Evolutionary conservation across 2,329 filamentous ascomycete species (phyloP).

Genomic region (Penicillium expansum): DNA sequence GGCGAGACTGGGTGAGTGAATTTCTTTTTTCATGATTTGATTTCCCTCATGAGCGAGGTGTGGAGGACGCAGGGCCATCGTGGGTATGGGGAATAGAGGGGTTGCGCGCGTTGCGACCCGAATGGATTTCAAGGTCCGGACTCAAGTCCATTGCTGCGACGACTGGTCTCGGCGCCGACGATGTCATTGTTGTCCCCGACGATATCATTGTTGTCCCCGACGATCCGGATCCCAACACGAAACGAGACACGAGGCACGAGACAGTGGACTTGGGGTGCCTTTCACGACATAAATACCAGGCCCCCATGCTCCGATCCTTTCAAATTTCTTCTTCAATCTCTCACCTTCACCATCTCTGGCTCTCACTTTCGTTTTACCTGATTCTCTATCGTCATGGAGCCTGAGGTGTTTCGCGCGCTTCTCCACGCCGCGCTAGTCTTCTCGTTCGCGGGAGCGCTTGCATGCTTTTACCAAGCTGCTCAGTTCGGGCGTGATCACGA

Average conservation of each 20-base stretch:
- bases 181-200: not conserved
- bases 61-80: not conserved
- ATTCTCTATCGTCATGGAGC: not conserved
- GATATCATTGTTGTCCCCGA: no score
- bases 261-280: no score
- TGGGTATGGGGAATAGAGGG: not conserved
- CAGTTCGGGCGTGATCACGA: accelerated
- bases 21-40: slow-evolving; percentile 9
- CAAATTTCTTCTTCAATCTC: not conserved
- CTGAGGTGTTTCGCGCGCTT: no score
- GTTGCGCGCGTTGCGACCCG: not conserved
- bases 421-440: not conserved
- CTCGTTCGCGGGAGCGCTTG: not conserved
- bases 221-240: not conserved
- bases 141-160: not conserved
- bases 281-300: not conserved
- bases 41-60: not conserved
- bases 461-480: not conserved
- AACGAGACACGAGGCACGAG: no score
- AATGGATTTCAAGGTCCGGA: not conserved
- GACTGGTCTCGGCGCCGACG: not conserved
- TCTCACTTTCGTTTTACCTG: not conserved
- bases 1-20: slow-evolving; percentile 92
- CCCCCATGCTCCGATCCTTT: not conserved
- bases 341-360: not conserved